Percentiles rank a stretch among this genome's conserved stretches.
Evolutionary conservation across 768 basidiomycete genomes (phyloP).

Genomic region (Tubosaeta brunneosetosa): DNA sequence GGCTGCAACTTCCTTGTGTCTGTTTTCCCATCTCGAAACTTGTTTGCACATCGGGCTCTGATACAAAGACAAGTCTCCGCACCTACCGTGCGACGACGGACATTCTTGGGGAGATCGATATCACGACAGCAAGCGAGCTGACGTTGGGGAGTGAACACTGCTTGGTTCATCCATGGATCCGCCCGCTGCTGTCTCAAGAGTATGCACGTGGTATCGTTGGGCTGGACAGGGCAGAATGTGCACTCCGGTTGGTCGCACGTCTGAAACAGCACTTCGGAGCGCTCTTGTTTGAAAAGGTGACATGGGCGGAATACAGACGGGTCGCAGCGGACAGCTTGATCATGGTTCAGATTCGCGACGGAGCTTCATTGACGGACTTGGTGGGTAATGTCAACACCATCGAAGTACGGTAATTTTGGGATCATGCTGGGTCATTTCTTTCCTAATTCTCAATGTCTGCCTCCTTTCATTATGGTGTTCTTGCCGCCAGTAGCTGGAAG

Average conservation of each 20-base stretch:
- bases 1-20: neutral
- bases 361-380: neutral
- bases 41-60: too few relatives aligned
- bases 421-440: too few relatives aligned
- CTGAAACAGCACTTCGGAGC: slow-evolving; percentile 3
- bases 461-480: too few relatives aligned
- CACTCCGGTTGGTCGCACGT: neutral
- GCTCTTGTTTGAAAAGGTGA: slow-evolving; percentile 1
- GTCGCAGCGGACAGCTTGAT: slow-evolving; percentile 10
- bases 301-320: neutral
- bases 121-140: neutral
- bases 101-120: neutral
- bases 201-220: neutral
- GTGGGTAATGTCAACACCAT: neutral
- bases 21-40: too few relatives aligned
- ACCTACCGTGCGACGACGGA: too few relatives aligned
- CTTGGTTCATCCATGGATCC: slow-evolving; percentile 15
- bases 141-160: neutral
- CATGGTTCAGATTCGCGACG: neutral
- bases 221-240: neutral
- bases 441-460: neutral
- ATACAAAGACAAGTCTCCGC: too few relatives aligned
- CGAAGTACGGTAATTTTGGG: too few relatives aligned
- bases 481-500: too few relatives aligned
- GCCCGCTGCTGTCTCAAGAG: slow-evolving; percentile 2